Percentiles rank a stretch among this genome's conserved stretches.
phyloP scores from a whole-genome alignment of 306 rosid species.

The Casuarina equisetifolia region DNA sequence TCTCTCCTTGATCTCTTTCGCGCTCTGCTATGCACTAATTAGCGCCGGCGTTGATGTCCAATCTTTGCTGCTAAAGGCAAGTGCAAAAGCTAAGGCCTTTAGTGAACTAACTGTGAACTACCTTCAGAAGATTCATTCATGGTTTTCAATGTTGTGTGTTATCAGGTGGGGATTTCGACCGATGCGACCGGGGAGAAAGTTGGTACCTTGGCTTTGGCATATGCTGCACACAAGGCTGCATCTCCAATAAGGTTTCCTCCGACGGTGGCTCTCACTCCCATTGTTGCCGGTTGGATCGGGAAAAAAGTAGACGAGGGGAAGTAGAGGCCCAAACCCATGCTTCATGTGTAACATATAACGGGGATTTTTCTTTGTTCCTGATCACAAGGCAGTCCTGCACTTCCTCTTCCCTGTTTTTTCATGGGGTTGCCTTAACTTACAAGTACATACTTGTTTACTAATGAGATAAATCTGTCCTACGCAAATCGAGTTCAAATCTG shows the following conservation, averaged over 20 bases:
- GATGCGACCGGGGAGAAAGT: slow-evolving; percentile 76
- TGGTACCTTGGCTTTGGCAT: slow-evolving; percentile 90
- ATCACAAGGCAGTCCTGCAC: background rate
- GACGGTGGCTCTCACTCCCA: slow-evolving; percentile 89
- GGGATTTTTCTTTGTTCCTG: background rate
- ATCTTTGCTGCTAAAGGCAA: slow-evolving; percentile 75
- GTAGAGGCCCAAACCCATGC: slow-evolving; percentile 22
- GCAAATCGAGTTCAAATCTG: no score
- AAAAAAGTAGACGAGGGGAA: slow-evolving; percentile 62
- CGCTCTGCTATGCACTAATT: slow-evolving; percentile 69
- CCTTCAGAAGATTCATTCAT: background rate
- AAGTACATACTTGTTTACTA: no score
- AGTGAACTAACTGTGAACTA: background rate
- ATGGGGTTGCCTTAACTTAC: no score
- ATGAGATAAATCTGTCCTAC: no score
- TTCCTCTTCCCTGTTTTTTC: no score
- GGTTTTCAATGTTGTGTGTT: background rate
- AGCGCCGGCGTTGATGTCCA: slow-evolving; percentile 76
- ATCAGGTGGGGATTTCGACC: slow-evolving; percentile 76
- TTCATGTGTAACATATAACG: background rate
- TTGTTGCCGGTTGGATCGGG: slow-evolving; percentile 89
- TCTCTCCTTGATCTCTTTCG: slow-evolving; percentile 76
- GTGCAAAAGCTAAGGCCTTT: background rate
- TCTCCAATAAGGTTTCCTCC: slow-evolving; percentile 98
- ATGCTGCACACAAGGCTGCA: slow-evolving; percentile 96